Evolutionary conservation across 805 yeast genomes (phyloP), one percentile per base, ranked within the genome.

Genomic region (Myxozyma sirexii): DNA sequence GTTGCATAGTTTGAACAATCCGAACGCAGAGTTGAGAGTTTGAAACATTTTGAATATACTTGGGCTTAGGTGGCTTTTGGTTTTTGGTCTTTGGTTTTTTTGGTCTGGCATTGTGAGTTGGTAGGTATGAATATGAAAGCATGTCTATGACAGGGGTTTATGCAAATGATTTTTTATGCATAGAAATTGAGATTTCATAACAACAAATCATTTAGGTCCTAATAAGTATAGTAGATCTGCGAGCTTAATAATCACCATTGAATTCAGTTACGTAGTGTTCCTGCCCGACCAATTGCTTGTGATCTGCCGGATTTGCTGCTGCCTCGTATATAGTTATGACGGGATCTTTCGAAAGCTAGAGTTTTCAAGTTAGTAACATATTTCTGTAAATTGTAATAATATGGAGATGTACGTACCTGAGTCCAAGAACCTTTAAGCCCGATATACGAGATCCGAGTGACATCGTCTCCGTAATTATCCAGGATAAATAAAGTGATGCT

Each of bases 291-390:
- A 60, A 23, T 50, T 74, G 79, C 65, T 80, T 84, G 72, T 93
- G 97, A 71, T 92, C 97, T 1, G 86, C 83, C 0, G 97, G 97
- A 71, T 92, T 92, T 2, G 97, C 94, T 0, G 97, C 96, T 56
- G 91, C 82, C 74, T 93, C 98, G 72, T 92, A 93, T 21, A 88
- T 70, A 0, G 96, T 79, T 15, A 87, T 79, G 17, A 90, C 82
- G 0, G 97, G 96, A 43, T 87, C 89, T 62, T 80, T 80, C 33
- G 76, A 71, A 51, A 87, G 71, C 60, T 57, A 37, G 2, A 42
- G 8, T 21, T 21, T 19, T 21, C 23, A 15, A 29, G 19, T 2
- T 1, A 13, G 10, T 10, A 1, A 38, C 19, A 10, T 13, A 19
- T 38, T 38, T 38, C 19, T 38, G 15, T n/a, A 15, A 6, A n/a